These are phyloP conservation scores for Termitomyces sp. DNA, from an alignment of 768 basidiomycete genomes.

Conservation along the genomic window DNA sequence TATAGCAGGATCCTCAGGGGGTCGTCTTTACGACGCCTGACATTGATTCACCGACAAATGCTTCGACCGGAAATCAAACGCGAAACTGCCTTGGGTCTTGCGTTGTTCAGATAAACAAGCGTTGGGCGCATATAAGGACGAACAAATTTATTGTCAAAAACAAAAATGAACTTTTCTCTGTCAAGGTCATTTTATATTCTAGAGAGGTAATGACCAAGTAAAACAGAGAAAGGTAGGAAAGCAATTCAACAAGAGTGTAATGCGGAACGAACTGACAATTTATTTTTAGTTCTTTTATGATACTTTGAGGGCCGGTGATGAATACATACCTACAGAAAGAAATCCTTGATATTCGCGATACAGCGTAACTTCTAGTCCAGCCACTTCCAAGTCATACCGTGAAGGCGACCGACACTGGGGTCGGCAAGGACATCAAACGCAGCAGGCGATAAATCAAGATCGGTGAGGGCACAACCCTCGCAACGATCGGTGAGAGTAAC, in stretches of 20 bases:
- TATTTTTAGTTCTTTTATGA: too few species aligned
- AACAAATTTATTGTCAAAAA: too few species aligned
- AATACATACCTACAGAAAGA: too few species aligned
- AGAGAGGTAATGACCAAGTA: too few species aligned
- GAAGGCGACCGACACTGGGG: slow-evolving; percentile 36
- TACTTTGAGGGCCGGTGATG: too few species aligned
- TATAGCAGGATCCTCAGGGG: slow-evolving; percentile 58
- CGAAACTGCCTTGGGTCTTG: slow-evolving; percentile 26
- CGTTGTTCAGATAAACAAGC: slow-evolving; percentile 31
- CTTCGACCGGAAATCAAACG: slow-evolving; percentile 3
- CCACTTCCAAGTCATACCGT: slow-evolving; percentile 48
- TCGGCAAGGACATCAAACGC: slow-evolving; percentile 50
- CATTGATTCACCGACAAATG: slow-evolving; percentile 41
- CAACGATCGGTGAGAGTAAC: slow-evolving; percentile 63
- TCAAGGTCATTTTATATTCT: too few species aligned
- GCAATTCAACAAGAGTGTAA: slow-evolving; percentile 15
- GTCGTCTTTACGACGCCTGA: slow-evolving; percentile 45
- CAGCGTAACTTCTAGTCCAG: not conserved
- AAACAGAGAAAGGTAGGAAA: slow-evolving; percentile 22
- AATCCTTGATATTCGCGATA: not conserved
- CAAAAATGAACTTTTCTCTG: too few species aligned
- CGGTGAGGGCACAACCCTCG: slow-evolving; percentile 38
- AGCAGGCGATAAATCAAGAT: slow-evolving; percentile 59
- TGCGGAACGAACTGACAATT: slow-evolving; percentile 11
- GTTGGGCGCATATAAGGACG: slow-evolving; percentile 31